A percentile compares a stretch with the other conserved stretches of the same genome.
These are phyloP conservation scores for Sideroxylon spinosum DNA, from an alignment of 179 eudicot genomes.

Conservation along the genomic window DNA sequence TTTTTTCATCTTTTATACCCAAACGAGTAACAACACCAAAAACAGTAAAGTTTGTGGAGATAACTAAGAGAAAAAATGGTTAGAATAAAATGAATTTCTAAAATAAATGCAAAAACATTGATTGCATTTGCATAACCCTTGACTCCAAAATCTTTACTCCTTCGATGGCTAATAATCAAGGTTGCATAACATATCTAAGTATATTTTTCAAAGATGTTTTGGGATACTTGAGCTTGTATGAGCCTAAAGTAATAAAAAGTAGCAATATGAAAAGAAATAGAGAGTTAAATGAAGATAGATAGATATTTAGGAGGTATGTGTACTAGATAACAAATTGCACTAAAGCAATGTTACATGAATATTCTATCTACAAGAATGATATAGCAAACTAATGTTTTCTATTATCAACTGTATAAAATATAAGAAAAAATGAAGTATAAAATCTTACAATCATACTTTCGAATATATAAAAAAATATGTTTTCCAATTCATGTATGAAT, in stretches of 20 bases:
- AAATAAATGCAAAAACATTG: not conserved
- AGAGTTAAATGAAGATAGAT: not conserved
- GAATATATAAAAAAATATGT: too few species aligned
- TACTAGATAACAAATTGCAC: too few species aligned
- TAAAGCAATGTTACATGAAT: too few species aligned
- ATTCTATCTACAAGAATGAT: too few species aligned
- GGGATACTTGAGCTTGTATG: not conserved
- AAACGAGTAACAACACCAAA: not conserved
- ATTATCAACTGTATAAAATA: not conserved
- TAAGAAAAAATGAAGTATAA: too few species aligned
- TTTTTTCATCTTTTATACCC: too few species aligned
- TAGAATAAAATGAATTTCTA: not conserved
- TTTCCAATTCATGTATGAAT: too few species aligned
- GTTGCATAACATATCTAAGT: not conserved
- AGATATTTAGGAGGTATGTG: not conserved
- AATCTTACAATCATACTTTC: too few species aligned
- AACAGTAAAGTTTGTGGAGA: not conserved
- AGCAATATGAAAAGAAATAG: not conserved
- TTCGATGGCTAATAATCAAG: not conserved
- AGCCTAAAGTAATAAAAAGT: not conserved
- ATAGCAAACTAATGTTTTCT: too few species aligned
- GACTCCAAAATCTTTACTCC: not conserved
- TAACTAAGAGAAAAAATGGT: not conserved
- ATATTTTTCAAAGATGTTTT: not conserved
- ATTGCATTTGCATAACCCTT: not conserved